Conservation (phyloP, 768 basidiomycete genomes). For the Tulasnella calospora region DNA sequence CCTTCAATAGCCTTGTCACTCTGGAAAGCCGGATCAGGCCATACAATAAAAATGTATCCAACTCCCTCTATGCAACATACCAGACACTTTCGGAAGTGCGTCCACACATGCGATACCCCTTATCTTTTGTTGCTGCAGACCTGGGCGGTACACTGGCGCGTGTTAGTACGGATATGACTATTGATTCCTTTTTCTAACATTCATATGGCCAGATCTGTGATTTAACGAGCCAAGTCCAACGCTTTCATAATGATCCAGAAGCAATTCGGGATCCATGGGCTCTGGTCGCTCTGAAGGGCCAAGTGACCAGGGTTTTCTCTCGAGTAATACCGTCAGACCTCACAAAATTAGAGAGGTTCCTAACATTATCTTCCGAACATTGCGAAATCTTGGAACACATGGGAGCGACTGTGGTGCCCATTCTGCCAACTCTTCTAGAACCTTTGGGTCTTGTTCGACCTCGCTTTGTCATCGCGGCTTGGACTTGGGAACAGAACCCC, state of each 20-base stretch:
- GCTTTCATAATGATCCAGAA: background rate
- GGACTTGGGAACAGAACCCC: background rate
- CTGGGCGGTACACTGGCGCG: background rate
- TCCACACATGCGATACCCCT: background rate
- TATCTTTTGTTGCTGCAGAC: background rate
- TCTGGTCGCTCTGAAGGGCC: background rate
- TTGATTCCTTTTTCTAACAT: background rate
- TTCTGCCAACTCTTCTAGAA: background rate
- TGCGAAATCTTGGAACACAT: slow-evolving; percentile 1
- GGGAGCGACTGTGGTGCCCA: background rate
- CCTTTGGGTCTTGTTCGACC: background rate
- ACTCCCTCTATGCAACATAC: background rate
- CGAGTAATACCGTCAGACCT: background rate
- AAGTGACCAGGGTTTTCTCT: background rate
- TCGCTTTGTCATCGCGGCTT: background rate
- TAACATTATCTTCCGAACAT: background rate
- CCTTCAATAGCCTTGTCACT: background rate
- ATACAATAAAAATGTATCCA: background rate
- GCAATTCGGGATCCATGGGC: background rate
- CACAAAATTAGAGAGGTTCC: background rate
- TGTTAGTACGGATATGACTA: background rate
- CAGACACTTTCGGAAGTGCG: background rate
- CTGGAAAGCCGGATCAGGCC: background rate
- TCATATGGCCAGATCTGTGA: background rate
- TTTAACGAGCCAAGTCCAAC: background rate